These are phyloP conservation scores for Mortierella sp. DNA, from an alignment of 371 early-diverging fungal genomes.

Conservation along the genomic window DNA sequence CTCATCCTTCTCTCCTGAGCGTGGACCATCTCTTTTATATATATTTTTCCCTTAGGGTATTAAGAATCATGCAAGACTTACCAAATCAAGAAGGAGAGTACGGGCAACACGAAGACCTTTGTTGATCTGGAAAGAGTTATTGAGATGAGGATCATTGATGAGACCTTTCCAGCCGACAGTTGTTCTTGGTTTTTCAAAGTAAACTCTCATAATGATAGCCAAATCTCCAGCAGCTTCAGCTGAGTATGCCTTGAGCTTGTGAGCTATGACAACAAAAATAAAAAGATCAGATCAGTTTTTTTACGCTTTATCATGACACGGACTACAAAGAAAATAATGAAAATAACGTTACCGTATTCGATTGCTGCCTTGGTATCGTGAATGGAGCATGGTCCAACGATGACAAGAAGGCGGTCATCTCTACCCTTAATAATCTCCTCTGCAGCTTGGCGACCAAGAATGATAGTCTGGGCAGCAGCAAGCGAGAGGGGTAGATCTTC, in stretches of 20 bases:
- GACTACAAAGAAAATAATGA: neutral
- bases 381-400: constrained; percentile 96
- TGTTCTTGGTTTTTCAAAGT: constrained; percentile 96
- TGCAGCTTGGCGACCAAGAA: constrained; percentile 73
- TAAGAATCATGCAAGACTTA: constrained; percentile 27
- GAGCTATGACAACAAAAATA: constrained; percentile 51
- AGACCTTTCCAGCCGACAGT: constrained; percentile 97
- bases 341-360: constrained; percentile 73
- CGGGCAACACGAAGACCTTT: constrained; percentile 91
- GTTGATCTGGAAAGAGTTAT: constrained; percentile 90
- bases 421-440: constrained; percentile 80
- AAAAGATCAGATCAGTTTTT: neutral
- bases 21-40: neutral
- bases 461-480: constrained; percentile 62
- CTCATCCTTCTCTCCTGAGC: neutral
- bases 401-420: constrained; percentile 88
- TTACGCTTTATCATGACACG: neutral
- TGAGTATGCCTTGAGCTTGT: constrained; percentile 70
- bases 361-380: constrained; percentile 89
- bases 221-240: constrained; percentile 72
- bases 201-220: constrained; percentile 90
- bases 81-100: constrained; percentile 75
- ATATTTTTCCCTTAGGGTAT: neutral
- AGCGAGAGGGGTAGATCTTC: constrained; percentile 84
- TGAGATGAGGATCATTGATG: constrained; percentile 91